These are phyloP conservation scores for Aspergillus sp. DNA, from an alignment of 2,329 filamentous ascomycete genomes.

Conservation along the genomic window DNA sequence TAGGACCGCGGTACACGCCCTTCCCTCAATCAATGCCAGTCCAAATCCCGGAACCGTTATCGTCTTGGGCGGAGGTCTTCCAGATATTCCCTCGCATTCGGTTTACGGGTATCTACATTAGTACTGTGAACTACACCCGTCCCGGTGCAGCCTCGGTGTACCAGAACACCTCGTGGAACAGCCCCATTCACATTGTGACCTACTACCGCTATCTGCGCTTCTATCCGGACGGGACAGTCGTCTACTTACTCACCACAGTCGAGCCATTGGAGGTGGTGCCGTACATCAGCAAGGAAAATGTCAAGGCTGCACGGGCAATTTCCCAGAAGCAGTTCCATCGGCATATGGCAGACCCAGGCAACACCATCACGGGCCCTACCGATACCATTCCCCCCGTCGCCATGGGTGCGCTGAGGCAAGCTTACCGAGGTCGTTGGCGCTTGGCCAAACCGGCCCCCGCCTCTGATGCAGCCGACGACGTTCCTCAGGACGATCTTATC, in stretches of 20 bases:
- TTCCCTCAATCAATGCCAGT: constrained; percentile 32
- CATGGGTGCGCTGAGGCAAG: constrained; percentile 66
- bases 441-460: constrained; percentile 54
- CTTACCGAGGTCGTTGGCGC: constrained; percentile 66
- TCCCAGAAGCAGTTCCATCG: constrained; percentile 39
- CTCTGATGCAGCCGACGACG: constrained; percentile 21
- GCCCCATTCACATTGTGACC: constrained; percentile 90
- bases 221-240: constrained; percentile 81
- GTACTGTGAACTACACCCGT: constrained; percentile 91
- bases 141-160: constrained; percentile 69
- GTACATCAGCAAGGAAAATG: constrained; percentile 71
- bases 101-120: constrained; percentile 96
- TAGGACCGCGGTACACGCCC: constrained; percentile 37
- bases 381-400: constrained; percentile 41
- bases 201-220: constrained; percentile 98
- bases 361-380: constrained; percentile 19
- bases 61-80: constrained; percentile 69
- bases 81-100: constrained; percentile 79
- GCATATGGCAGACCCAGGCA: constrained; percentile 41
- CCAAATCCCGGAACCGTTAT: constrained; percentile 44
- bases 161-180: constrained; percentile 73
- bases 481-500: constrained; percentile 38
- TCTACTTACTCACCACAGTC: constrained; percentile 76
- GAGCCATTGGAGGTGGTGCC: constrained; percentile 89
- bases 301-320: constrained; percentile 46